Percentiles rank a stretch among this genome's conserved stretches.
These are phyloP conservation scores for Martensiomyces pterosporus DNA, from an alignment of 192 early-diverging fungal genomes.

Conservation along the genomic window DNA sequence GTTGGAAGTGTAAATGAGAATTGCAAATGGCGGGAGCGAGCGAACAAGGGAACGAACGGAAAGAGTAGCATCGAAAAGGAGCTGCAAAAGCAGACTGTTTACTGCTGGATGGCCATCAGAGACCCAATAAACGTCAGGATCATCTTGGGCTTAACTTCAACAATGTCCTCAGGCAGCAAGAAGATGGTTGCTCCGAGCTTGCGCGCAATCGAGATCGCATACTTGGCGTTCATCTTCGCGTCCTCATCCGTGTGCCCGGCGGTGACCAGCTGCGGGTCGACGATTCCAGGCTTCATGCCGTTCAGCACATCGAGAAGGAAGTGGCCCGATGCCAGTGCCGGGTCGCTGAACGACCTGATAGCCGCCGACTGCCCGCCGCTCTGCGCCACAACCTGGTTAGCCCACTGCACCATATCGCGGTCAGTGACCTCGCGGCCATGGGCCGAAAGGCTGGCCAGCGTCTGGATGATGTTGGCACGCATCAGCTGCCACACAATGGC, in stretches of 20 bases:
- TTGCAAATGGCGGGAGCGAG: background rate
- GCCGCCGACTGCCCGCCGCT: constrained; percentile 53
- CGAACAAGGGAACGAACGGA: background rate
- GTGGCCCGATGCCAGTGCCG: constrained; percentile 66
- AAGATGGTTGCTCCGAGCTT: constrained; percentile 99
- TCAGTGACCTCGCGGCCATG: constrained; percentile 85
- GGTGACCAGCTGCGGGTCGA: constrained; percentile 83
- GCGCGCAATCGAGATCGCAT: constrained; percentile 97
- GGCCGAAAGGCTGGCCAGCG: constrained; percentile 79
- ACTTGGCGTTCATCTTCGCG: constrained; percentile 88
- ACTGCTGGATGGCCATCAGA: constrained; percentile 76
- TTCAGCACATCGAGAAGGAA: constrained; percentile 92
- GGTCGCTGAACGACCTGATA: constrained; percentile 85
- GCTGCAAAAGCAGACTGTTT: background rate
- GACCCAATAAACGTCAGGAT: constrained; percentile 93
- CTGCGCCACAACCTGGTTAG: constrained; percentile 72
- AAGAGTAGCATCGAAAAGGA: constrained; percentile 2
- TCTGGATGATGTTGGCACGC: constrained; percentile 94
- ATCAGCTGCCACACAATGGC: constrained; percentile 98
- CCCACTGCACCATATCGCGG: constrained; percentile 91
- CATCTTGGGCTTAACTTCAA: constrained; percentile 96
- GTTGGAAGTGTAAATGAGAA: constrained; percentile 3
- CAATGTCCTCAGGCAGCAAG: constrained; percentile 96
- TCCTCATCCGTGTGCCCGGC: constrained; percentile 72
- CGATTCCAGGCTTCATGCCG: constrained; percentile 86